Conservation (phyloP, 129 eudicot species). For the Arctium lappa region DNA sequence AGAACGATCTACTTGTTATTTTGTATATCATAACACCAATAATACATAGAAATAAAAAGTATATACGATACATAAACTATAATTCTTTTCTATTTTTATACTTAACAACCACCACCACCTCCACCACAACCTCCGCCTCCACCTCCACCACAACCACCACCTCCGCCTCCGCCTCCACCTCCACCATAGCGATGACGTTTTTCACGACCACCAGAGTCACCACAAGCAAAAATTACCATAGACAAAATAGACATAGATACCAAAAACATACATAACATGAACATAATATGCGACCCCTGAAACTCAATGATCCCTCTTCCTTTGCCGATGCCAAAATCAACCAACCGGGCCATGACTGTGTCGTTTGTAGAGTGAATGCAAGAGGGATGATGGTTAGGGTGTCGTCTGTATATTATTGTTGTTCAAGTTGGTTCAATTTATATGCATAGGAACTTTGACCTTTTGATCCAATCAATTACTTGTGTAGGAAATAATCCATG, state of each 20-base stretch:
- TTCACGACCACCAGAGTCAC: not conserved
- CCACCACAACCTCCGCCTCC: no score
- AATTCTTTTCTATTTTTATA: not conserved
- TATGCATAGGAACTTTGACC: not conserved
- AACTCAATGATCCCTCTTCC: conserved; percentile 2
- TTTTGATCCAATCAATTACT: not conserved
- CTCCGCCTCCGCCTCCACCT: not conserved
- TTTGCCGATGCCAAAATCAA: not conserved
- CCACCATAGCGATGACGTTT: not conserved
- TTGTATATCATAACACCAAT: not conserved
- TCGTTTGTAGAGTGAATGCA: not conserved
- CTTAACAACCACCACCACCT: no score
- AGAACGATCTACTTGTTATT: no score
- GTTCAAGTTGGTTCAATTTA: not conserved
- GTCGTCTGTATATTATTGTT: not conserved
- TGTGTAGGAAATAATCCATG: no score
- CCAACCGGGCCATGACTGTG: not conserved
- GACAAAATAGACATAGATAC: conserved; percentile 22
- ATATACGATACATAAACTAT: not conserved
- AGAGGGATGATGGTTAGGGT: not conserved
- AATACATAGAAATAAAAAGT: not conserved
- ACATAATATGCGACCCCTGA: conserved; percentile 20
- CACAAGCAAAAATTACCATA: conserved; percentile 27
- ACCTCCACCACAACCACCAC: no score
- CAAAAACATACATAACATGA: conserved; percentile 22